Conservation (phyloP, 345 rosid species). For the Cochlearia excelsa region DNA sequence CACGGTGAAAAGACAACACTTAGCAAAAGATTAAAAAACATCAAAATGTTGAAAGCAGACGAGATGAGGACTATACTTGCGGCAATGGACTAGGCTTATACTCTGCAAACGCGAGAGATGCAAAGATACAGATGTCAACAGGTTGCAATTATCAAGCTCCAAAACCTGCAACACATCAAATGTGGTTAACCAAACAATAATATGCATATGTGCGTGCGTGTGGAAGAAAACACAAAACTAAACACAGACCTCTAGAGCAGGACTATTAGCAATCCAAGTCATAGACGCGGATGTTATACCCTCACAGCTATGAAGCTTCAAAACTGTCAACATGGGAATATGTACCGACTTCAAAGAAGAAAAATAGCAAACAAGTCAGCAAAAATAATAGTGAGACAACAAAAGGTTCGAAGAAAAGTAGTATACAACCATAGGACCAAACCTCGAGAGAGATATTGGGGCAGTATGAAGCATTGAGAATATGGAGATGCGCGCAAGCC, state of each 20-base stretch:
- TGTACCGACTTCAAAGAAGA: conserved; percentile 69
- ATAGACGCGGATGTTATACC: conserved; percentile 97
- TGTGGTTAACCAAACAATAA: not conserved
- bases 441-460: conserved; percentile 98
- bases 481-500: conserved; percentile 64
- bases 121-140: conserved; percentile 84
- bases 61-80: conserved; percentile 51
- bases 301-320: conserved; percentile 92
- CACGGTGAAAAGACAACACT: conserved; percentile 3
- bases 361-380: conserved; percentile 33
- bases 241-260: conserved; percentile 65
- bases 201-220: not conserved
- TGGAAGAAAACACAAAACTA: conserved; percentile 5
- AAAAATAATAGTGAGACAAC: conserved; percentile 9
- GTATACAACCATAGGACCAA: conserved; percentile 26
- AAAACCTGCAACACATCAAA: conserved; percentile 54
- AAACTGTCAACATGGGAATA: conserved; percentile 77
- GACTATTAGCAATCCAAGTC: conserved; percentile 75
- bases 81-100: conserved; percentile 81
- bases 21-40: not conserved
- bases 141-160: conserved; percentile 91
- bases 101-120: conserved; percentile 77
- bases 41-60: not conserved
- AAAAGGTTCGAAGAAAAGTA: conserved; percentile 7
- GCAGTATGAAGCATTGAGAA: conserved; percentile 89